Conservation (phyloP, 2,329 filamentous ascomycete genomes). For the Curvularia verruculosa region DNA sequence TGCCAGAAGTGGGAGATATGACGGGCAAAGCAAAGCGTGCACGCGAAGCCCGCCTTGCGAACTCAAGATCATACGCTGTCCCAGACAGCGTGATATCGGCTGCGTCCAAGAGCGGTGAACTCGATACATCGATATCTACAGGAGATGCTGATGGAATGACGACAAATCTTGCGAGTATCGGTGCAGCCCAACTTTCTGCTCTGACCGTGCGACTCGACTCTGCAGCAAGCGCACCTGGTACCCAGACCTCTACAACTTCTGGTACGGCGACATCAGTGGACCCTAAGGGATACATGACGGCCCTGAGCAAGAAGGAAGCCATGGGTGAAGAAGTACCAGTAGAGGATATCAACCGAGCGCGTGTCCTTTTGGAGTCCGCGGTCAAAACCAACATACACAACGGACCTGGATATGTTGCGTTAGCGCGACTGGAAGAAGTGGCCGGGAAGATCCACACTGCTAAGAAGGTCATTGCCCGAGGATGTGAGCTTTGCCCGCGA, state of each 20-base stretch:
- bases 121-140: conserved; percentile 80
- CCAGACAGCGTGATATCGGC: conserved; percentile 94
- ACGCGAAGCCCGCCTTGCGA: conserved; percentile 77
- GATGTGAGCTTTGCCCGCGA: conserved; percentile 89
- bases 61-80: conserved; percentile 82
- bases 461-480: conserved; percentile 83
- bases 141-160: conserved; percentile 76
- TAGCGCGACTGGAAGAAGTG: conserved; percentile 87
- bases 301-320: conserved; percentile 79
- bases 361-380: conserved; percentile 91
- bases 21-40: conserved; percentile 90
- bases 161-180: conserved; percentile 98
- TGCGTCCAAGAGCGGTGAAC: conserved; percentile 77
- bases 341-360: conserved; percentile 92
- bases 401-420: conserved; percentile 93
- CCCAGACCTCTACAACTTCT: conserved; percentile 66
- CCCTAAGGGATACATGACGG: conserved; percentile 94
- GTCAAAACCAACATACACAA: conserved; percentile 97
- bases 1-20: conserved; percentile 95
- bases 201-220: conserved; percentile 92
- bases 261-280: conserved; percentile 92
- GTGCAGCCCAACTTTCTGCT: conserved; percentile 93
- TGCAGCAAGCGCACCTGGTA: conserved; percentile 70
- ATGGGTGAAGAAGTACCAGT: conserved; percentile 77
- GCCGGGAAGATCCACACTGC: conserved; percentile 91